Evolutionary conservation across 148 eudicot species (phyloP), one percentile per base, ranked within the genome.

Genomic region (Rhododendron ferrugineum): DNA sequence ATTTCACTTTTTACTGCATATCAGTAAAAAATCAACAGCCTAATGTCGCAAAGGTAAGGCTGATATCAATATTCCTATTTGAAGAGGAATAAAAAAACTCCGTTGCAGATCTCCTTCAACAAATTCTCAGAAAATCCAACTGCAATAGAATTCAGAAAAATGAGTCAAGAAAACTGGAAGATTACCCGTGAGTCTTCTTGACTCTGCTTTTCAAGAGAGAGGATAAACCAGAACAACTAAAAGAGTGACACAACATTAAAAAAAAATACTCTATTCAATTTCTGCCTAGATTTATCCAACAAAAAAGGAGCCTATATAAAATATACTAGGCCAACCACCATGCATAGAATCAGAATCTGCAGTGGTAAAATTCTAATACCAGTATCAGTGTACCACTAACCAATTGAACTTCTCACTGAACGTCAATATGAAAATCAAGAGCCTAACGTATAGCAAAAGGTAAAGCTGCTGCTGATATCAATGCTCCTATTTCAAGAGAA

Each of bases 121-220:
- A 23, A 62, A 62, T n/a, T 16, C 2, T 18, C 62, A n/a, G n/a
- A 62, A 23, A 62, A 8, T n/a, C 14, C 30, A 62, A 8, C 70
- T 62, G 70, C 30, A 32, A 75, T 42, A 42, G 36, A 82, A 82
- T 76, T 86, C 60, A 82, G 52, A 36, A 75, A 56, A 82, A 56
- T 30, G 42, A 76, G 18, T 70, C 80, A 74, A 70, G 50, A 85
- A 50, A 85, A 49, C 32, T 15, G 5, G 42, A 85, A 58, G 46
- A 86, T 75, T 15, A 82, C n/a, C 81, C 46, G 20, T 60, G n/a
- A 76, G 82, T 16, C 77, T 26, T 73, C 34, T 76, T 42, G 74
- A 54, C 85, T 54, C 79, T 73, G 32, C 68, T 70, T 50, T 62
- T 30, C 13, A 16, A 3, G 28, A 36, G 74, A 36, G 23, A 68